phyloP scores from a whole-genome alignment of 352 stramenopile species.

The Globisporangium parvum region DNA sequence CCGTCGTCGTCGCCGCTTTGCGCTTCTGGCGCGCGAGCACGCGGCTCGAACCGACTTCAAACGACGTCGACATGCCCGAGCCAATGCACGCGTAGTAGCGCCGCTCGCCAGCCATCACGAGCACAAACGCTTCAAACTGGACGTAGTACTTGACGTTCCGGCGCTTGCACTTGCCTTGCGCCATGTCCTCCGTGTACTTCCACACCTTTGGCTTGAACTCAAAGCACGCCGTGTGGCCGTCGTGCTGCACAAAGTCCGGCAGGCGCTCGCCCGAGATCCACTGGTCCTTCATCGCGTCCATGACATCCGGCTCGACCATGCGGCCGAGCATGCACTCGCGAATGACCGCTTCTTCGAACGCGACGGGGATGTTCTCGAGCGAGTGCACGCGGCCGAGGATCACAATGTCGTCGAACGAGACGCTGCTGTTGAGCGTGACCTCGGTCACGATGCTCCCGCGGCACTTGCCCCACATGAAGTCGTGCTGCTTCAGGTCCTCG shows the following conservation, averaged over 20 bases:
- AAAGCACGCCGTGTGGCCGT: slow-evolving; percentile 64
- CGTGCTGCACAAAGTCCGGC: slow-evolving; percentile 80
- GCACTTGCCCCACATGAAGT: slow-evolving; percentile 90
- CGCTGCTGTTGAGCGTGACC: slow-evolving; percentile 78
- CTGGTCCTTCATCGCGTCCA: slow-evolving; percentile 82
- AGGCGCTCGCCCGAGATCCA: slow-evolving; percentile 81
- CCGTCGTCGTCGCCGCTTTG: slow-evolving; percentile 51
- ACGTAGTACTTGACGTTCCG: slow-evolving; percentile 88
- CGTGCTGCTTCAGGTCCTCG: slow-evolving; percentile 84
- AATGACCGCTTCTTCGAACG: slow-evolving; percentile 82
- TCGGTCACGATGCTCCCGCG: slow-evolving; percentile 76
- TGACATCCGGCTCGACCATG: slow-evolving; percentile 67
- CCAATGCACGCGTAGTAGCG: slow-evolving; percentile 83
- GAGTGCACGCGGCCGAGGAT: slow-evolving; percentile 79
- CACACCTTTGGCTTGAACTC: slow-evolving; percentile 88
- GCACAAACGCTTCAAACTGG: slow-evolving; percentile 83
- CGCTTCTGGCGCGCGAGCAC: slow-evolving; percentile 81
- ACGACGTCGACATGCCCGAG: slow-evolving; percentile 81
- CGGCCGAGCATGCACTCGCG: slow-evolving; percentile 79
- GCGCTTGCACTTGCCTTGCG: slow-evolving; percentile 85
- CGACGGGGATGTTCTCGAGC: slow-evolving; percentile 75
- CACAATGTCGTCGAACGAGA: slow-evolving; percentile 76
- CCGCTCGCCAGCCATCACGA: slow-evolving; percentile 61
- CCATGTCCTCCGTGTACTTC: slow-evolving; percentile 88
- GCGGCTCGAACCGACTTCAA: slow-evolving; percentile 79